Percentiles rank a stretch among this genome's conserved stretches.
Conservation (phyloP, 2,329 filamentous ascomycete species). For the Hypoxylon sp. region DNA sequence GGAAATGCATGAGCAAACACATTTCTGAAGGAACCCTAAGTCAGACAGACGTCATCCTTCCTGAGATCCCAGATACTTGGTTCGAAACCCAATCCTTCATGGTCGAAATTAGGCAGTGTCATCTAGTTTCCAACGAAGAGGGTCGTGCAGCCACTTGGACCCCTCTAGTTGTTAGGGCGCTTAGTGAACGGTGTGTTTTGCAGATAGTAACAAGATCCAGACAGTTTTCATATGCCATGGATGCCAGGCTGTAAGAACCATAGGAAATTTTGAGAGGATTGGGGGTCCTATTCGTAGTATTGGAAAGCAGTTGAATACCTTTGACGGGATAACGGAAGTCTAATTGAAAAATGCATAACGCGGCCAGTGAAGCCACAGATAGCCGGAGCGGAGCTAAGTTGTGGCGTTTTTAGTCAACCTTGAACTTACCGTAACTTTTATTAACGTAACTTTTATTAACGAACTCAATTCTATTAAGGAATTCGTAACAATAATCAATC, state of each 20-base stretch:
- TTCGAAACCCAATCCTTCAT: constrained; percentile 32
- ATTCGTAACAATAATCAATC: too few relatives aligned
- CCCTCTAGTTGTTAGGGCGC: constrained; percentile 25
- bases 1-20: constrained; percentile 33
- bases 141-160: constrained; percentile 25
- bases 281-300: constrained; percentile 30
- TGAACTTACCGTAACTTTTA: neutral
- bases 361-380: constrained; percentile 7
- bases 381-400: neutral
- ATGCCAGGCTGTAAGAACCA: constrained; percentile 27
- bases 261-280: neutral
- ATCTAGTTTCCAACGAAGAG: constrained; percentile 15
- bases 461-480: neutral
- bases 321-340: neutral
- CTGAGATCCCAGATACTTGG: constrained; percentile 19
- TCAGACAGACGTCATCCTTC: constrained; percentile 12
- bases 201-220: constrained; percentile 28
- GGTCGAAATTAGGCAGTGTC: constrained; percentile 25
- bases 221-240: constrained; percentile 18
- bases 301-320: neutral
- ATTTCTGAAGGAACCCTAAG: constrained; percentile 4
- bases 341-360: neutral
- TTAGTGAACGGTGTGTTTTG: constrained; percentile 34
- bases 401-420: constrained; percentile 28
- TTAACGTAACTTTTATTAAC: too few relatives aligned